Evolutionary conservation across 1,139 yeast species (phyloP).

Genomic region (Lodderomyces pseudojiufengensis): DNA sequence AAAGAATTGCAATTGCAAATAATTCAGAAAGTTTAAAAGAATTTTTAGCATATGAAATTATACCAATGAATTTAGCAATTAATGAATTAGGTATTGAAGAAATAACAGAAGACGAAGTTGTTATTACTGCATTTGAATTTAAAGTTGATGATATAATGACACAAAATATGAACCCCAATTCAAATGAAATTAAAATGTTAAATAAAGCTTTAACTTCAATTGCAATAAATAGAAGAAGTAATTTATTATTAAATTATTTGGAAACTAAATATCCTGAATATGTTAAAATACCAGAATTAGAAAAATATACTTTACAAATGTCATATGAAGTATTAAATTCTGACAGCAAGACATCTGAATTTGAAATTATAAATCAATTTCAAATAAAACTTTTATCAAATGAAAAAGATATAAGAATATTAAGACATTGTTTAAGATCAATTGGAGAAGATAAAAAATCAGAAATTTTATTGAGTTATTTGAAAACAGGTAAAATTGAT

Average conservation of each 20-base stretch:
- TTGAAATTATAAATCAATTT: slow-evolving; percentile 52
- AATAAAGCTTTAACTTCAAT: slow-evolving; percentile 38
- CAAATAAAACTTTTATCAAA: slow-evolving; percentile 32
- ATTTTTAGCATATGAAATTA: slow-evolving; percentile 52
- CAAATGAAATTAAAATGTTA: slow-evolving; percentile 39
- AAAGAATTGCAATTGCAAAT: slow-evolving; percentile 42
- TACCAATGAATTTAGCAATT: slow-evolving; percentile 56
- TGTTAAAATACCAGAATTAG: slow-evolving; percentile 15
- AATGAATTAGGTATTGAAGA: slow-evolving; percentile 57
- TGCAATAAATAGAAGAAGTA: slow-evolving; percentile 40
- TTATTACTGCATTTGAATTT: slow-evolving; percentile 65
- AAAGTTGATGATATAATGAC: slow-evolving; percentile 62
- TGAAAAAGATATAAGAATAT: slow-evolving; percentile 36
- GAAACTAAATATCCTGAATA: slow-evolving; percentile 41
- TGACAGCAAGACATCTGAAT: slow-evolving; percentile 47
- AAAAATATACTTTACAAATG: slow-evolving; percentile 17
- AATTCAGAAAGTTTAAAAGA: slow-evolving; percentile 40
- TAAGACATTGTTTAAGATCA: slow-evolving; percentile 49
- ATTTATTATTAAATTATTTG: slow-evolving; percentile 43
- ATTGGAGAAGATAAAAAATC: slow-evolving; percentile 50
- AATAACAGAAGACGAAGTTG: slow-evolving; percentile 71
- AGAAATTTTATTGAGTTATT: slow-evolving; percentile 48
- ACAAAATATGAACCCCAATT: slow-evolving; percentile 39
- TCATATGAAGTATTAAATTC: slow-evolving; percentile 46
- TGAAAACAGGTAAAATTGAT: slow-evolving; percentile 59